phyloP scores from a whole-genome alignment of 108 stramenopile species.

The Halocafeteria seosinensis region DNA sequence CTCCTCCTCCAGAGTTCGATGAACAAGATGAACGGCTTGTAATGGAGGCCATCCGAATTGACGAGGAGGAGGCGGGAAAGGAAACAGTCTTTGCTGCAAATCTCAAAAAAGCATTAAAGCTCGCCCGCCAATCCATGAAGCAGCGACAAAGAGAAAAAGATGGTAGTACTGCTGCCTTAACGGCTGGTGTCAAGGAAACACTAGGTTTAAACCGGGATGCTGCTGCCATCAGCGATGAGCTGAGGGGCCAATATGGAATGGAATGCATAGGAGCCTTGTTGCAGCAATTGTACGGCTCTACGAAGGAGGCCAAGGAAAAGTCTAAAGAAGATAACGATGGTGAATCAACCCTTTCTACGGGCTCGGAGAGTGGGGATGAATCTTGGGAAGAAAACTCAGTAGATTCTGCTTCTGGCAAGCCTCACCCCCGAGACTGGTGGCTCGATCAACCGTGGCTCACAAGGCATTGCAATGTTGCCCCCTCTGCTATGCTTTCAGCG shows the following conservation, averaged over 20 bases:
- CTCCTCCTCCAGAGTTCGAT: neutral
- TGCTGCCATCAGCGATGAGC: neutral
- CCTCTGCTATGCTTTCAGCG: neutral
- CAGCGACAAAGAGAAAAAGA: neutral
- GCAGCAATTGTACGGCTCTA: neutral
- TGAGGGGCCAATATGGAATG: no score
- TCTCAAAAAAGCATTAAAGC: neutral
- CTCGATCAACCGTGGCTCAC: neutral
- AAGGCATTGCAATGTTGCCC: neutral
- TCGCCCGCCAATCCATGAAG: neutral
- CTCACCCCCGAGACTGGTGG: neutral
- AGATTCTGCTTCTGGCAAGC: no score
- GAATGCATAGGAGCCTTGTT: no score
- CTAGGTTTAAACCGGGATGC: neutral
- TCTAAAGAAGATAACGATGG: no score
- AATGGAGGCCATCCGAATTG: neutral
- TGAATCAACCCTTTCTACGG: neutral
- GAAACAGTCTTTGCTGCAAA: constrained; percentile 5
- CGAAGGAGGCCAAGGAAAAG: neutral
- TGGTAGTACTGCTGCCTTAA: no score
- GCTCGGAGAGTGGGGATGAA: neutral
- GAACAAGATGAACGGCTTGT: neutral
- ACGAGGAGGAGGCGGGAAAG: constrained; percentile 1
- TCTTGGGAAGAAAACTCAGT: no score
- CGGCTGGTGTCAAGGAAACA: no score